Evolutionary conservation across 352 stramenopile species (phyloP).

Genomic region (Achlya hypogyna): DNA sequence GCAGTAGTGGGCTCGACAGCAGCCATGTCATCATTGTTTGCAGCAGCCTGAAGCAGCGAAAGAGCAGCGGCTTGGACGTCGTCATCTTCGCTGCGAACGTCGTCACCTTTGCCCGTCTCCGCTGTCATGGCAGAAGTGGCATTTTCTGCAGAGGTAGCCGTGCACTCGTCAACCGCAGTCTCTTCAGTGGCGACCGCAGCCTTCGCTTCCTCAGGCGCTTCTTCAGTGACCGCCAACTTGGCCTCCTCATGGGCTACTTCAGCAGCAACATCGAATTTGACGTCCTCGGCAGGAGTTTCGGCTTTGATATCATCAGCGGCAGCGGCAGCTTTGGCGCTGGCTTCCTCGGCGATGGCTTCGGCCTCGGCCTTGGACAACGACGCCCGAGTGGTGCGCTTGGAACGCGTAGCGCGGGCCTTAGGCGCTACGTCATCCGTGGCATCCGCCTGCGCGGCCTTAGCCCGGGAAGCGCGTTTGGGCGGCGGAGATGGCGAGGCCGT

Average conservation of each 20-base stretch:
- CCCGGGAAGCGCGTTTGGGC: constrained; percentile 1
- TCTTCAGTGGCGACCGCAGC: not conserved
- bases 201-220: not conserved
- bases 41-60: too few relatives aligned
- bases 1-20: too few relatives aligned
- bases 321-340: not conserved
- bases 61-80: too few relatives aligned
- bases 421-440: not conserved
- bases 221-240: not conserved
- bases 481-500: not conserved
- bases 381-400: not conserved
- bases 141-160: too few relatives aligned
- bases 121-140: too few relatives aligned
- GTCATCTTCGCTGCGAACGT: too few relatives aligned
- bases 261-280: not conserved
- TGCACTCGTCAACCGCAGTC: not conserved
- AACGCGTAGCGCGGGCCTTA: not conserved
- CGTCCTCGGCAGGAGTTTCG: not conserved
- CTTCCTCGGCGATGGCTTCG: not conserved
- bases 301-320: not conserved
- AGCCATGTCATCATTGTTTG: too few relatives aligned
- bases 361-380: not conserved
- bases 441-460: not conserved
- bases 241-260: too few relatives aligned
- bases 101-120: too few relatives aligned